Base-by-base conservation (phyloP, 1,284 basidiomycete genomes). In the Apiotrichum sp. region DNA sequence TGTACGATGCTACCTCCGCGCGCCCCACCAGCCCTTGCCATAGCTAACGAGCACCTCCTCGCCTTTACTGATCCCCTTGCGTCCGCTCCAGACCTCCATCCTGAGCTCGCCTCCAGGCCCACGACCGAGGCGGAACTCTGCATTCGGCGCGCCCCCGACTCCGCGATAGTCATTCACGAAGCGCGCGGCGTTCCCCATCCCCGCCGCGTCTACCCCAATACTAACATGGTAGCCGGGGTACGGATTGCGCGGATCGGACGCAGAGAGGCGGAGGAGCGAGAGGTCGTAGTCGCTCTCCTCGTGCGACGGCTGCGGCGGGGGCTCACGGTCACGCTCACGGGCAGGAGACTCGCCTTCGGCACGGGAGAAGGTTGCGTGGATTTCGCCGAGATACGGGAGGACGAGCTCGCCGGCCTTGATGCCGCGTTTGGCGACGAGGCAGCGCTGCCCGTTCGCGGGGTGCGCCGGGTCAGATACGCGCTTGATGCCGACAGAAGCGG, bases 151-250 rank as follows among this genome's bases (percentile, higher is more conserved):
- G 16, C 64, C 83, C 10, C 71, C 64, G 8, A 89, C 78, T 4
- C 89, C 89, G 51, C 91, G 82, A 73, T 86, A 93, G 75, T 93
- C 91, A 64, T 93, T 93, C 59, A 89, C 80, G 71, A 93, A 92
- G 62, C 90, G 80, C 3, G 85, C 86, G 68, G 92, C 89, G 74
- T 92, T 95, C 22, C 93, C 93, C 74, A 82, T 82, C 1, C 42
- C 62, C 35, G 80, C 80, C 8, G 91, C 90, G 71, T 95, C 92
- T 33, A 80, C 72, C n/a, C 79, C 79, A 46, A 80, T 68, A 8
- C 70, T 70, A 33, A 77, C 44, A 43, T 71, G 68, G 11, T 58
- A 34, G 32, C 63, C 62, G 47, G 50, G 53, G 33, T 59, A 62
- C 2, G 69, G 68, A 59, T 71, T 71, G 9, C 56, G 53, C n/a